Evolutionary conservation across 441 rosid genomes (phyloP).

Genomic region (Euphorbia corollata): DNA sequence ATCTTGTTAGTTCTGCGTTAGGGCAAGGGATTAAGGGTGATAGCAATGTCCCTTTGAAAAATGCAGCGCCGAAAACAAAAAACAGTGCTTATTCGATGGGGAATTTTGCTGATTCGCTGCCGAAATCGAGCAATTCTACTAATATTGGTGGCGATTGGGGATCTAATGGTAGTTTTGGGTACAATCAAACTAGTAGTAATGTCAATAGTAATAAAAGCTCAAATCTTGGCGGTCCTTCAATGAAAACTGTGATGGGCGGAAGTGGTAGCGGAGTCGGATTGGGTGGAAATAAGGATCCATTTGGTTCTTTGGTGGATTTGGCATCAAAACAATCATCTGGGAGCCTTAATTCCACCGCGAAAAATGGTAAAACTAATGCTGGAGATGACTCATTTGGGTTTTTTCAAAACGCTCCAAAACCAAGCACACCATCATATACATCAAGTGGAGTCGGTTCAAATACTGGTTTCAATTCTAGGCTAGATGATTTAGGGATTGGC

Average conservation of each 20-base stretch:
- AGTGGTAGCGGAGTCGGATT: conserved; percentile 33
- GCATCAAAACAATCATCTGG: conserved; percentile 45
- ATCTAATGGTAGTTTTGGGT: conserved; percentile 32
- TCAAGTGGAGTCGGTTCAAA: conserved; percentile 40
- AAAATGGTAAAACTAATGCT: conserved; percentile 30
- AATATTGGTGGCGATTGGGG: conserved; percentile 44
- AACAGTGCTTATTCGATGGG: conserved; percentile 65
- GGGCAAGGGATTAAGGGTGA: conserved; percentile 46
- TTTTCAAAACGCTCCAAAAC: conserved; percentile 53
- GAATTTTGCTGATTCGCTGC: conserved; percentile 68
- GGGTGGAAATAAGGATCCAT: conserved; percentile 55
- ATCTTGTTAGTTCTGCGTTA: conserved; percentile 72
- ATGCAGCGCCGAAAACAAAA: conserved; percentile 31
- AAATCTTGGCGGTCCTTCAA: conserved; percentile 57
- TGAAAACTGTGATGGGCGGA: conserved; percentile 44
- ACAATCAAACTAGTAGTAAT: conserved; percentile 26
- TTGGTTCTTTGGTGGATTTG: conserved; percentile 67
- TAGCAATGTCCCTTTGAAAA: conserved; percentile 63
- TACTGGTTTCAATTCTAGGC: conserved; percentile 26
- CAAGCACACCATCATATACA: conserved; percentile 35
- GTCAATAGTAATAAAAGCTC: conserved; percentile 33
- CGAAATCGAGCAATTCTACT: conserved; percentile 36
- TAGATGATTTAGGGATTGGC: conserved; percentile 50
- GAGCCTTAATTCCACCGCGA: conserved; percentile 43
- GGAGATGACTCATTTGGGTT: conserved; percentile 44